Evolutionary conservation across 2,329 filamentous ascomycete species (phyloP), one percentile per base, ranked within the genome.

Genomic region (Alternaria triticina): DNA sequence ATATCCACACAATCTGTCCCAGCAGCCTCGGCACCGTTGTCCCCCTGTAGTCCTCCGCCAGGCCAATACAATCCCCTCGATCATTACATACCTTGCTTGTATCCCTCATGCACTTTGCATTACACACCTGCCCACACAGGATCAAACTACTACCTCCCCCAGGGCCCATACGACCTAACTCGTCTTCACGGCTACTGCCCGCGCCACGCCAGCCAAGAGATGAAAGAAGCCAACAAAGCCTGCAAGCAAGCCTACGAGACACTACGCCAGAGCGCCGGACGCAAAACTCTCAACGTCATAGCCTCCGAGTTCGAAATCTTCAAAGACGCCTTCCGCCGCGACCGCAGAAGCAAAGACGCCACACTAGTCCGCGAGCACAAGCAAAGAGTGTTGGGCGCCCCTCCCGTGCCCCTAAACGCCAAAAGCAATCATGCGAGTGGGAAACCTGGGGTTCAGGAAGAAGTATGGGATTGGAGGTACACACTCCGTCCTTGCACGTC

Each of bases 201-300:
- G 0, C 52, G 64, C 3, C 75, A 78, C 25, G 75, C 75, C 0
- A 69, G 65, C 40, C 64, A 66, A 43, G 75, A 79, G n/a, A 65
- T 77, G 17, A 70, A 69, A 36, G 60, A 68, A 25, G 71, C 73
- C 6, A 77, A 73, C 47, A 59, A 63, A 4, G 45, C 62, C 3
- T 74, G 70, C 57, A 78, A 77, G 23, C 61, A 36, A 5, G 67
- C 71, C 17, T 77, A 70, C 60, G 76, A 79, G 47, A 22, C 40
- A 9, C 69, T 77, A 64, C 68, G 76, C 15, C 76, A 79, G 55
- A 74, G 72, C n/a, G 75, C 75, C 6, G 74, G 75, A 12, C 73
- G 76, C 28, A 75, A 74, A 56, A 77, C 74, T 4, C 72, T 79
- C 9, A 70, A 72, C 10, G 40, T 58, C 10, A 69, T 79, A 6